Base-by-base conservation (phyloP, 1,284 basidiomycete genomes). In the Neotropicomus parvogracilis region DNA sequence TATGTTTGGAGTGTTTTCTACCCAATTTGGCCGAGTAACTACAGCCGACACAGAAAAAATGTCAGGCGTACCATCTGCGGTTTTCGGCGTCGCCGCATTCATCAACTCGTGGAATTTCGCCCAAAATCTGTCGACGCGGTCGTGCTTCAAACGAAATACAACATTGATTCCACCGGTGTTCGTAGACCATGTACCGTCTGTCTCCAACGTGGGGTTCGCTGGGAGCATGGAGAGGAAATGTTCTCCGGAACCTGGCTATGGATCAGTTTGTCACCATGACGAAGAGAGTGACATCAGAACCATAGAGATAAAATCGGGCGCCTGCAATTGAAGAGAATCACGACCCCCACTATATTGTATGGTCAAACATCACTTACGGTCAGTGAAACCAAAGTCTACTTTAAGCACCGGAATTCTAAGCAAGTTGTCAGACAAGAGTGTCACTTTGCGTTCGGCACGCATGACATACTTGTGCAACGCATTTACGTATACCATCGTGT, bases 181-280 rank as follows among this genome's bases (percentile, higher is more conserved):
- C 26, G 43, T 27, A 10, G 28, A 26, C 27, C 43, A 48, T 9
- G 13, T 48, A 16, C 41, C 46, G 34, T 48, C 29, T 1, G 13
- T 13, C 28, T 27, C 28, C 21, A 46, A 19, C 3, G 28, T 38
- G 2, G 46, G 34, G 17, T 48, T 48, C 27, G 34, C 35, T 31
- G 46, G 42, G 29, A 48, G 46, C 28, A 46, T 46, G 14, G 46
- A 46, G 16, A 48, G 33, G 32, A 48, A 48, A 32, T 48, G 46
- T 11, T 46, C 46, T 7, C 27, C 21, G 4, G 46, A 48, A 31
- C 43, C 46, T 48, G 17, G 12, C 4, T 9, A 37, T 27, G 2
- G 2, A 20, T 48, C 17, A 46, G 46, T 6, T 17, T n/a, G 31
- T 20, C 21, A 21, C 7, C 11, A 20, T 7, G 9, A 32, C 13